Conservation (phyloP, 2,329 filamentous ascomycete species). For the Aspergillus sp. region DNA sequence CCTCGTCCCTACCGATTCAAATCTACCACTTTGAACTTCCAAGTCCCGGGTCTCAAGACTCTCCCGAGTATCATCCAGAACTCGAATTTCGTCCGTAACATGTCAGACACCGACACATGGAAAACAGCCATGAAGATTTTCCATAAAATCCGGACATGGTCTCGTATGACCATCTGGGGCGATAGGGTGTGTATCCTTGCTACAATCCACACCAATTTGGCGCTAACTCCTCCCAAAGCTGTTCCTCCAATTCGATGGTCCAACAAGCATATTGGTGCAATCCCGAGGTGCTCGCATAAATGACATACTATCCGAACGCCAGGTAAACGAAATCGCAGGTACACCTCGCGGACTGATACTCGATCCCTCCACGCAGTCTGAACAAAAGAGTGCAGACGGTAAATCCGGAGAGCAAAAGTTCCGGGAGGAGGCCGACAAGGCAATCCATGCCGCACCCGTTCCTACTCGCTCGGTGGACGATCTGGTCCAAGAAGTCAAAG, state of each 20-base stretch:
- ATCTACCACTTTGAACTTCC: constrained; percentile 63
- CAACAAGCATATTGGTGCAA: constrained; percentile 76
- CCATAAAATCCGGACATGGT: constrained; percentile 65
- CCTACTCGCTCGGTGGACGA: constrained; percentile 22
- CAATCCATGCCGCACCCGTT: constrained; percentile 16
- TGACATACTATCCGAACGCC: constrained; percentile 66
- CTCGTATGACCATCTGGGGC: constrained; percentile 80
- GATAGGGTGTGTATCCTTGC: constrained; percentile 54
- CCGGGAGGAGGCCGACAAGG: constrained; percentile 14
- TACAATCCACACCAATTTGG: constrained; percentile 1
- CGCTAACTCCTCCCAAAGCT: constrained; percentile 38
- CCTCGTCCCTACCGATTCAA: constrained; percentile 84
- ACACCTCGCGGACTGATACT: constrained; percentile 63
- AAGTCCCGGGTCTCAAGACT: constrained; percentile 59
- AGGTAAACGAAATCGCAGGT: constrained; percentile 87
- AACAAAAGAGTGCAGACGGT: constrained; percentile 4
- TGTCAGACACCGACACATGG: constrained; percentile 66
- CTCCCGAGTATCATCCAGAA: constrained; percentile 58
- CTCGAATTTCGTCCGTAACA: constrained; percentile 62
- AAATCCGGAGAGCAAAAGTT: constrained; percentile 8
- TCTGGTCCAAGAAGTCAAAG: constrained; percentile 23
- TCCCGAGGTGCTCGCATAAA: constrained; percentile 71
- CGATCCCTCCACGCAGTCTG: constrained; percentile 43
- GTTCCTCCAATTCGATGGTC: constrained; percentile 84
- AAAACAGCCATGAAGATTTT: constrained; percentile 56